Conservation (phyloP, 306 rosid species). For the Gleditsia sinensis region DNA sequence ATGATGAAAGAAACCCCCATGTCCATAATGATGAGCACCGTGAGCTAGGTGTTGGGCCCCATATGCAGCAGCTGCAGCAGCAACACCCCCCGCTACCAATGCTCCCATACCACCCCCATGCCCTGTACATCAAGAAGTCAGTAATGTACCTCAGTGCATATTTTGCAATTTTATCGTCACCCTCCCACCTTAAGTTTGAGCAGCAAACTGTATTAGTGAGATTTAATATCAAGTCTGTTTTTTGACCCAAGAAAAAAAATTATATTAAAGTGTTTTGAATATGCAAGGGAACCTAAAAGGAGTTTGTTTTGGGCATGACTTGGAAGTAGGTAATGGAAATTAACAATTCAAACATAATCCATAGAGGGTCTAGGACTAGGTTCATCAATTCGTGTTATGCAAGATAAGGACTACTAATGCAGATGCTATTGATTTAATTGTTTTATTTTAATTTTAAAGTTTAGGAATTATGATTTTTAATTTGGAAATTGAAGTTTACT, state of each 20-base stretch:
- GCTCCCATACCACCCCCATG: conserved; percentile 46
- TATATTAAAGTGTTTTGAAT: too few relatives aligned
- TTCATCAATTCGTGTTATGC: too few relatives aligned
- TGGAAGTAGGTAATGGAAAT: not conserved
- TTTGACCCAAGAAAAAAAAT: too few relatives aligned
- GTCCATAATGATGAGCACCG: conserved; percentile 42
- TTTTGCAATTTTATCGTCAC: not conserved
- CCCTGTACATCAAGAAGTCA: conserved; percentile 27
- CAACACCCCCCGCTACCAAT: conserved; percentile 53
- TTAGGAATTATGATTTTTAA: too few relatives aligned
- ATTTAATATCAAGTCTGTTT: not conserved
- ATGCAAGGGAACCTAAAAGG: not conserved
- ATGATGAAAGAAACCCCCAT: conserved; percentile 46
- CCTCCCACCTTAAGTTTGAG: not conserved
- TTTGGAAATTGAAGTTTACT: too few relatives aligned
- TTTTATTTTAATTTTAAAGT: too few relatives aligned
- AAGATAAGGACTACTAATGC: too few relatives aligned
- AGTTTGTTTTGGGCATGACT: not conserved
- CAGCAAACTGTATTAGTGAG: not conserved
- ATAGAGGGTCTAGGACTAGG: not conserved
- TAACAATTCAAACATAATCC: not conserved
- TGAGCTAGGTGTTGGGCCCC: conserved; percentile 61
- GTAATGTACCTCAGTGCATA: not conserved
- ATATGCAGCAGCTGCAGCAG: conserved; percentile 47
- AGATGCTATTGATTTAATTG: too few relatives aligned